Evolutionary conservation across 495 filamentous ascomycete species (phyloP).

Genomic region (Oidiodendron maius): DNA sequence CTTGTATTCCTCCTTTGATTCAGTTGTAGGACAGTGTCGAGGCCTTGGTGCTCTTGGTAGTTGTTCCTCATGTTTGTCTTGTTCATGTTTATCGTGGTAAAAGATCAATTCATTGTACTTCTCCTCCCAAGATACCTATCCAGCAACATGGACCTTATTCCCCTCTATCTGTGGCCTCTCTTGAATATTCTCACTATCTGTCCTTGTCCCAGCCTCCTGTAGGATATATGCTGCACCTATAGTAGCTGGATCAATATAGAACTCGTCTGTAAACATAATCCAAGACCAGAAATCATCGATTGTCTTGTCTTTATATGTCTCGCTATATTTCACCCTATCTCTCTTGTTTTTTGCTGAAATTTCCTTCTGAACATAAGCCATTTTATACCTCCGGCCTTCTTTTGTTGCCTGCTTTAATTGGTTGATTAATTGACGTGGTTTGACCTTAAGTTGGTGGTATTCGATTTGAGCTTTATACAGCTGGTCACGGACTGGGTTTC

Average conservation of each 20-base stretch:
- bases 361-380: not conserved
- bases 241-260: not conserved
- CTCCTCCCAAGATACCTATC: not conserved
- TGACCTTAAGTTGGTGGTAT: not conserved
- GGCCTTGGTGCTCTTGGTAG: not conserved
- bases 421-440: not conserved
- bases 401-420: not conserved
- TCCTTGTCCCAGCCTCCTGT: no score
- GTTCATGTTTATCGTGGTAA: not conserved
- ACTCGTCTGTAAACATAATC: constrained; percentile 1
- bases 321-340: not conserved
- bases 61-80: not conserved
- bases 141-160: not conserved
- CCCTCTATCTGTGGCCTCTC: not conserved
- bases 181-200: no score
- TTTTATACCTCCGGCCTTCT: not conserved
- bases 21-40: not conserved
- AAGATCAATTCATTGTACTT: not conserved
- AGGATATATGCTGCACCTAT: no score
- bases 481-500: not conserved
- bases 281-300: not conserved
- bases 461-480: not conserved
- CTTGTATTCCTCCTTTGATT: not conserved
- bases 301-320: not conserved
- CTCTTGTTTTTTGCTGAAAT: not conserved